Conservation (phyloP, 257 asterid species). For the Oldenlandia corymbosa region DNA sequence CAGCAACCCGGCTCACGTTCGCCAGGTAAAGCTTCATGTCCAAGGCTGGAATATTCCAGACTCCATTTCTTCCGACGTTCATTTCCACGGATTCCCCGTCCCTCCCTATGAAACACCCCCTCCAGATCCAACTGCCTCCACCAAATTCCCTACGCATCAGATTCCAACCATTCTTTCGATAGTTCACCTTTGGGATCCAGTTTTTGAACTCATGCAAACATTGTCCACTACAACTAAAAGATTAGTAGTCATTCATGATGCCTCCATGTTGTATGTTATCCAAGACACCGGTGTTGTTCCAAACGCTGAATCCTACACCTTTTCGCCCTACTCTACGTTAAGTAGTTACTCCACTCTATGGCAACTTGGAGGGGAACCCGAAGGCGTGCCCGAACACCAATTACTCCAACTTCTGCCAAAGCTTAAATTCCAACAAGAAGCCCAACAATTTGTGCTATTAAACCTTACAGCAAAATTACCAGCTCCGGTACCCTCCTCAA, state of each 20-base stretch:
- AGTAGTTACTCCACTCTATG: not conserved
- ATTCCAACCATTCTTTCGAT: constrained; percentile 23
- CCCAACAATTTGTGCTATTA: too few species aligned
- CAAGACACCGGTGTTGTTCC: constrained; percentile 8
- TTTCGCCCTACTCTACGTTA: constrained; percentile 18
- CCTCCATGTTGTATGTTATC: constrained; percentile 8
- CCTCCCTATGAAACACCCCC: constrained; percentile 12
- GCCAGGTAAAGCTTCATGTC: too few species aligned
- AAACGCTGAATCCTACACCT: constrained; percentile 24
- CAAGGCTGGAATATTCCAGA: constrained; percentile 7
- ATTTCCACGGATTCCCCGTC: not conserved
- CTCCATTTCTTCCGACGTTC: not conserved
- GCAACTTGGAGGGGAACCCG: too few species aligned
- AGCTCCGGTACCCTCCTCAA: too few species aligned
- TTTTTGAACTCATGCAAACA: constrained; percentile 6
- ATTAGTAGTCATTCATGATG: constrained; percentile 26
- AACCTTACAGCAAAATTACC: too few species aligned
- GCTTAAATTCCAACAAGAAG: too few species aligned
- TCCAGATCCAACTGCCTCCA: constrained; percentile 20
- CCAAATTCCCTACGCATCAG: constrained; percentile 19
- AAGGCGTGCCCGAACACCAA: too few species aligned
- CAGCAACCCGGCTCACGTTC: too few species aligned
- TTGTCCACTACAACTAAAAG: constrained; percentile 3
- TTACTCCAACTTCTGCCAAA: too few species aligned
- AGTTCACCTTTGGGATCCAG: constrained; percentile 23